Base-by-base conservation (phyloP, 2,329 filamentous ascomycete species). In the Colletotrichum sp. region DNA sequence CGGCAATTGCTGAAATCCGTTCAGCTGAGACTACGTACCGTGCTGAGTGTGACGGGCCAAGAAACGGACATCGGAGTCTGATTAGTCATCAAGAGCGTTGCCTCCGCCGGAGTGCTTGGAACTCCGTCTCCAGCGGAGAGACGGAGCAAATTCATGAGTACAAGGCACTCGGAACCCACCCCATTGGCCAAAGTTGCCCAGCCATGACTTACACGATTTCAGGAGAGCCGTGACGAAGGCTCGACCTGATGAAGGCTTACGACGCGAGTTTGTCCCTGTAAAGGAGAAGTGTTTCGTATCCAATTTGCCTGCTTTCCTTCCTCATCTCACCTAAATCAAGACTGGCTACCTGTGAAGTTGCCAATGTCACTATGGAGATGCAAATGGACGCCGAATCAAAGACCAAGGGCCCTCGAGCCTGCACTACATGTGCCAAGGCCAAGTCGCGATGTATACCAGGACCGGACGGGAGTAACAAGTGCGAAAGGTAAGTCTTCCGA, bases 371-470 rank as follows among this genome's bases (percentile, higher is more conserved):
- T 7, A n/a, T 51, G 29, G 33, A 34, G 21, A 65, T 36, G 29
- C 12, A 51, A 51, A 74, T 74, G 68, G 72, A 74, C n/a, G 15
- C 51, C 15, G 74, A 69, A 24, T 34, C 51, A 3, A 75, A 58
- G 34, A 78, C 65, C 76, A 87, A 85, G 74, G 87, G 87, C 15
- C 87, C 87, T 5, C 85, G 86, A 76, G 87, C 87, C 57, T 89
- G 87, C 77, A 82, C 82, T 2, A 88, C 86, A 3, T 89, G 87
- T 77, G 87, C 87, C 72, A 87, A 85, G 76, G 87, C 87, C n/a
- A 89, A 89, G 77, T 84, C 86, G 34, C 82, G 87, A 76, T 89
- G 87, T 58, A 84, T 87, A 31, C 81, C 85, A 0, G 84, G 87
- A 4, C 83, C 84, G 12, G 78, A 80, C 16, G 82, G 79, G 8